A percentile compares a stretch with the other conserved stretches of the same genome.
These are phyloP conservation scores for Uronychia setigera DNA, from an alignment of 73 alveolate genomes.

Conservation along the genomic window DNA sequence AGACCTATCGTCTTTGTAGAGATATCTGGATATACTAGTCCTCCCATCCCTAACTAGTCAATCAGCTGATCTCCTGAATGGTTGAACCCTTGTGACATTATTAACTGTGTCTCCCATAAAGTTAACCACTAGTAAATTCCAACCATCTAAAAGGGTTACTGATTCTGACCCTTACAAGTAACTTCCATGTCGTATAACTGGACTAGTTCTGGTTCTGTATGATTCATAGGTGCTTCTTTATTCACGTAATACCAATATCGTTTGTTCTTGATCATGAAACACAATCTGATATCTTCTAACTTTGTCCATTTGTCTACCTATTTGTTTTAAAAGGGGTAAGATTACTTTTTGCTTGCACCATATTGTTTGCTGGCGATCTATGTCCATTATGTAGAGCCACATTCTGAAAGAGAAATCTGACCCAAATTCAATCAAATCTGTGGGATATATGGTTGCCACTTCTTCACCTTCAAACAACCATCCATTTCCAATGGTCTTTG, in stretches of 20 bases:
- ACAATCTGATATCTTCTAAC: neutral
- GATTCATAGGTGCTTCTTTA: neutral
- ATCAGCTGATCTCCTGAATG: neutral
- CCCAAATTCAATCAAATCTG: neutral
- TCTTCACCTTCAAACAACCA: slow-evolving; percentile 37
- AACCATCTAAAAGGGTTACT: neutral
- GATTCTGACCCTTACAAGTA: neutral
- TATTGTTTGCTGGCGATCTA: slow-evolving; percentile 1
- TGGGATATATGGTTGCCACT: slow-evolving; percentile 5
- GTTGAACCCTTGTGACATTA: neutral
- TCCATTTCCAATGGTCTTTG: slow-evolving; percentile 3
- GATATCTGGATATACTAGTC: neutral
- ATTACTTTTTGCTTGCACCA: slow-evolving; percentile 32
- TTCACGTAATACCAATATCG: neutral
- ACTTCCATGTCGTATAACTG: neutral
- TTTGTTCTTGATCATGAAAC: neutral
- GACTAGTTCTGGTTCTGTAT: neutral
- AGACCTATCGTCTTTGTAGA: neutral
- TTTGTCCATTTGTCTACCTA: neutral
- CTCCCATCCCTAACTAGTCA: neutral
- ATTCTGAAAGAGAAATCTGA: slow-evolving; percentile 9
- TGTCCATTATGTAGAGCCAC: slow-evolving; percentile 33
- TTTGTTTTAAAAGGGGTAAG: neutral
- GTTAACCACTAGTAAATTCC: neutral
- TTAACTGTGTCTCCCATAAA: neutral